phyloP scores from a whole-genome alignment of 768 basidiomycete species.

The Ramaria rubella region DNA sequence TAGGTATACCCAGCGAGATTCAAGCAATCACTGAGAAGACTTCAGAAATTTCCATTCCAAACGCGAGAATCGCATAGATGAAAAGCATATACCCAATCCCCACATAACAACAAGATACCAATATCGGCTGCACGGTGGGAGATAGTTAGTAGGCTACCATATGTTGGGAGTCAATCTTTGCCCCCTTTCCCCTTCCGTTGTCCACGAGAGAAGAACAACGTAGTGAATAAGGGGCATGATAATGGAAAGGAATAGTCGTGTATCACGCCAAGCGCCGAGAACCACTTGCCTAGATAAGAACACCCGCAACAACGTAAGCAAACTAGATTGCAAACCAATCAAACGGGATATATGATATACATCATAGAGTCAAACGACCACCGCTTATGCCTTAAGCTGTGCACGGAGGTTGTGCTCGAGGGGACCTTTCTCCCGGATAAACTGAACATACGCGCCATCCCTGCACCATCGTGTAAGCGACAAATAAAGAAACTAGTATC shows the following conservation, averaged over 20 bases:
- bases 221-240: slow-evolving; percentile 58
- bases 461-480: slow-evolving; percentile 31
- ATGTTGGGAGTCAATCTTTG: slow-evolving; percentile 41
- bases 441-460: slow-evolving; percentile 95
- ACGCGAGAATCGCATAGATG: too few relatives aligned
- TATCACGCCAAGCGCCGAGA: slow-evolving; percentile 7
- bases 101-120: not conserved
- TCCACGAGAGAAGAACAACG: slow-evolving; percentile 47
- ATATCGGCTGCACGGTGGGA: not conserved
- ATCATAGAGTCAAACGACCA: slow-evolving; percentile 22
- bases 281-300: slow-evolving; percentile 4
- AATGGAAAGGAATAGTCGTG: not conserved
- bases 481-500: slow-evolving; percentile 6
- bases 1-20: too few relatives aligned
- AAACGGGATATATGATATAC: slow-evolving; percentile 21
- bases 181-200: slow-evolving; percentile 80
- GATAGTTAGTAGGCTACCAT: slow-evolving; percentile 3
- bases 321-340: slow-evolving; percentile 15
- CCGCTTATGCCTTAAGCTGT: slow-evolving; percentile 63
- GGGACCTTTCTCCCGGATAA: slow-evolving; percentile 82
- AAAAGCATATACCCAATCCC: not conserved
- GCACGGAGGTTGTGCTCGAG: slow-evolving; percentile 80
- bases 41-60: too few relatives aligned
- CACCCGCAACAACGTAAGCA: slow-evolving; percentile 7
- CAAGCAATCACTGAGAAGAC: too few relatives aligned